Evolutionary conservation across 208 protist genomes (phyloP), one percentile per base, ranked within the genome.

Genomic region (Spongospora subterranea): DNA sequence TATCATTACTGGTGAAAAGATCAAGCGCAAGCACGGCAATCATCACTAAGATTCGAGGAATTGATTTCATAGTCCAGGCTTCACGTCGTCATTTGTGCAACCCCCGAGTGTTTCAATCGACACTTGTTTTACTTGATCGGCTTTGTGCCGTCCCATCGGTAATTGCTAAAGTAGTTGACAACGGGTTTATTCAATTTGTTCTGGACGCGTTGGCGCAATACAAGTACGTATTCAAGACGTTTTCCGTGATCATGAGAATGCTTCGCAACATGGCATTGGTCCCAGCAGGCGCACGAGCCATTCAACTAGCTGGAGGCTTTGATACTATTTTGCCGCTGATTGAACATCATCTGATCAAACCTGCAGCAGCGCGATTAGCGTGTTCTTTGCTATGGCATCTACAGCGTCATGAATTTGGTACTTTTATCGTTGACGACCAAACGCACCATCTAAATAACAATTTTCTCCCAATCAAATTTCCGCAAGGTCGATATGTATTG

Each of bases 291-390:
- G 6, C 17, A 20, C 71, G n/a, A 35, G 71, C 40, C n/a, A 82
- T 82, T 43, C 71, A 82, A n/a, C 17, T 17, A 20, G 40, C 35
- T 43, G 71, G 71, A 20, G 71, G 71, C 6, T 82, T 82, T 43
- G n/a, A 82, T 43, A n/a, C 71, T 20, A 82, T 82, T 43, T 43
- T 82, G n/a, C 13, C 71, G 71, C 71, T 82, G n/a, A 82, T 82
- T 43, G 71, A 82, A 13, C 71, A 82, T n/a, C 6, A 82, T 43
- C 71, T 82, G 6, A 35, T 82, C 6, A 82, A 82, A 43, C 71
- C 71, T 20, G 71, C 71, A 35, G n/a, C 71, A 35, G 71, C 35
- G 6, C 71, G 71, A 20, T 20, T 82, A 13, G 71, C 71, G 17
- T 82, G 17, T 43, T n/a, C 35, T 6, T 13, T 82, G 35, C n/a